phyloP scores from a whole-genome alignment of 495 filamentous ascomycete genomes.

The Parachaetomium inaequale region DNA sequence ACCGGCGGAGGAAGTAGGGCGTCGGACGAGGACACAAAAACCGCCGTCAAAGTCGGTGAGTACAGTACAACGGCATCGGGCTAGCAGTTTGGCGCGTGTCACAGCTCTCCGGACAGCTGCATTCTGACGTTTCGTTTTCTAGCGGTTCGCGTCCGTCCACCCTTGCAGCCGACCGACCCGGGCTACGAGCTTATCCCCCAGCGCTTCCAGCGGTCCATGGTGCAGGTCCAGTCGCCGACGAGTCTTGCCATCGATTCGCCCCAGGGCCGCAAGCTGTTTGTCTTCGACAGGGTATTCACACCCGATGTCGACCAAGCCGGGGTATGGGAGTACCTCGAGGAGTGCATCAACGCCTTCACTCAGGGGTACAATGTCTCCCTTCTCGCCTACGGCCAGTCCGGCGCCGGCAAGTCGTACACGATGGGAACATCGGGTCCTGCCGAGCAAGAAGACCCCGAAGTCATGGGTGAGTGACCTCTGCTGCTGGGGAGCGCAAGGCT shows the following conservation, averaged over 20 bases:
- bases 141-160: slow-evolving; percentile 95
- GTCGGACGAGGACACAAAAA: slow-evolving; percentile 90
- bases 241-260: slow-evolving; percentile 84
- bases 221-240: slow-evolving; percentile 79
- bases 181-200: slow-evolving; percentile 93
- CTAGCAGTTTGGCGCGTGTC: slow-evolving; percentile 19
- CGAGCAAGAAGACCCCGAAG: slow-evolving; percentile 68
- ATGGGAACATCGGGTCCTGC: slow-evolving; percentile 93
- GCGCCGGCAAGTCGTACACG: slow-evolving; percentile 98
- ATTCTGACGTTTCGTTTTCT: slow-evolving; percentile 24
- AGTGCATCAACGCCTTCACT: slow-evolving; percentile 85
- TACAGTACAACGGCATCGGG: slow-evolving; percentile 36
- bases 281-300: slow-evolving; percentile 92
- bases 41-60: slow-evolving; percentile 99
- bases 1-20: slow-evolving; percentile 75
- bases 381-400: slow-evolving; percentile 97
- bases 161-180: slow-evolving; percentile 77
- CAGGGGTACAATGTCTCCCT: slow-evolving; percentile 99
- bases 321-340: slow-evolving; percentile 90
- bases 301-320: slow-evolving; percentile 82
- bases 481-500: neutral
- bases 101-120: slow-evolving; percentile 20
- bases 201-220: slow-evolving; percentile 90
- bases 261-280: slow-evolving; percentile 88
- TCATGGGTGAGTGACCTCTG: slow-evolving; percentile 65